These are phyloP conservation scores for Irpex sp. DNA, from an alignment of 1,284 basidiomycete genomes.

Conservation along the genomic window DNA sequence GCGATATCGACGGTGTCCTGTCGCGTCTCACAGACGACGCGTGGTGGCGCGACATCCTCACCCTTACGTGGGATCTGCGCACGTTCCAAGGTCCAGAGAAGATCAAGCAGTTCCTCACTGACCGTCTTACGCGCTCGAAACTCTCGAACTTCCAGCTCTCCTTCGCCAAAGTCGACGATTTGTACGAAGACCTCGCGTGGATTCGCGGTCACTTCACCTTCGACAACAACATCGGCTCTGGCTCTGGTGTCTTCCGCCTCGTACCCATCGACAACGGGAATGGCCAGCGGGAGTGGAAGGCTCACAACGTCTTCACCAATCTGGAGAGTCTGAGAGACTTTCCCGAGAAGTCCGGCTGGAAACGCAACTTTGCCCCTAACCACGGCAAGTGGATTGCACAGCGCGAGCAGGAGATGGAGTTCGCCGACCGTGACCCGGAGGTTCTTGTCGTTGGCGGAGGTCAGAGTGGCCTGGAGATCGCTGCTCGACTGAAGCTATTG, in stretches of 20 bases:
- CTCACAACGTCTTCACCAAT: conserved; percentile 48
- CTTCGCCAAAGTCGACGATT: conserved; percentile 31
- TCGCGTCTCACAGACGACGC: conserved; percentile 39
- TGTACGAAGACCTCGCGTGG: conserved; percentile 53
- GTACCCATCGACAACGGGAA: conserved; percentile 35
- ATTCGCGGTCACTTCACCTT: conserved; percentile 51
- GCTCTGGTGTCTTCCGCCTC: conserved; percentile 46
- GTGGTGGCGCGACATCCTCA: conserved; percentile 53
- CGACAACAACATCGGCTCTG: conserved; percentile 42
- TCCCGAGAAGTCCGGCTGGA: conserved; percentile 34
- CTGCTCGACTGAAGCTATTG: conserved; percentile 49
- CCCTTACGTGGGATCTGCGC: conserved; percentile 59
- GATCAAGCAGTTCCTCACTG: conserved; percentile 40
- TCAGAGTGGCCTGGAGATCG: conserved; percentile 38
- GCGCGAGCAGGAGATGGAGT: conserved; percentile 32
- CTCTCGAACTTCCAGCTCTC: conserved; percentile 36
- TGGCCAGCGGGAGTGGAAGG: conserved; percentile 44
- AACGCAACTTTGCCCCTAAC: conserved; percentile 29
- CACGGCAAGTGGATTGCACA: conserved; percentile 32
- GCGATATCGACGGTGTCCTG: conserved; percentile 31
- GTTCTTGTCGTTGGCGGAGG: conserved; percentile 58
- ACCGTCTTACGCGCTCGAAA: conserved; percentile 35
- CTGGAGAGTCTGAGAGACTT: conserved; percentile 49
- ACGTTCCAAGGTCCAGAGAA: conserved; percentile 43
- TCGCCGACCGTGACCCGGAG: conserved; percentile 29